These are phyloP conservation scores for Dunaliella primolecta DNA, from an alignment of 139 green algal species.

Conservation along the genomic window DNA sequence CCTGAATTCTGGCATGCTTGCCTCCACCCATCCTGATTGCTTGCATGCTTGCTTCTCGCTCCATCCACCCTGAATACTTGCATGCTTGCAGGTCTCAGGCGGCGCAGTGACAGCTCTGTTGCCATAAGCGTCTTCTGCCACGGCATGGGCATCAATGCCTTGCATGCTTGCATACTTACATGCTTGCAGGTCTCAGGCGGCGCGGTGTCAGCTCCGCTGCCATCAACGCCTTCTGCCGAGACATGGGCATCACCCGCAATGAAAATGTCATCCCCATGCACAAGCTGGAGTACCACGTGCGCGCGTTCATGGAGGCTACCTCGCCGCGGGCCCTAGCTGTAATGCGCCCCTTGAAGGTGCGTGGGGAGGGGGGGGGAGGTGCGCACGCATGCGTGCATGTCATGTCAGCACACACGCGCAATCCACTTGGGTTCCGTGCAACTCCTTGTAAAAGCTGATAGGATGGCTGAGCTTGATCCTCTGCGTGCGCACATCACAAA, in stretches of 20 bases:
- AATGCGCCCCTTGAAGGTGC: constrained; percentile 82
- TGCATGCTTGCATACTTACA: too few relatives aligned
- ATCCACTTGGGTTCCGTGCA: too few relatives aligned
- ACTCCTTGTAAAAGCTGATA: not conserved
- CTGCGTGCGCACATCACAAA: too few relatives aligned
- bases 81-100: not conserved
- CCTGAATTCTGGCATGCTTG: too few relatives aligned
- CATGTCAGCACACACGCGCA: too few relatives aligned
- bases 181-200: constrained; percentile 77
- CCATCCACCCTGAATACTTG: too few relatives aligned
- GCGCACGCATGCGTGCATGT: not conserved
- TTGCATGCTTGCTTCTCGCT: too few relatives aligned
- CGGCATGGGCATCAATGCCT: too few relatives aligned
- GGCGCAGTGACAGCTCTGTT: not conserved
- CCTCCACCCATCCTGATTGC: too few relatives aligned
- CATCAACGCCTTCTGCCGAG: constrained; percentile 94
- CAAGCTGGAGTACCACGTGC: constrained; percentile 87
- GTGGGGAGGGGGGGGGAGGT: not conserved
- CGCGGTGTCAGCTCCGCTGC: constrained; percentile 77
- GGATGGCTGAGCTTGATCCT: too few relatives aligned
- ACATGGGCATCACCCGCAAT: constrained; percentile 83
- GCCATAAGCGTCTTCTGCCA: not conserved
- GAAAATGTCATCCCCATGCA: constrained; percentile 86
- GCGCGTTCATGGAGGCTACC: constrained; percentile 71
- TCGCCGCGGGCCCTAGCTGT: constrained; percentile 81